phyloP scores from a whole-genome alignment of 2,329 filamentous ascomycete species.

The Arthrobotrys iridis region DNA sequence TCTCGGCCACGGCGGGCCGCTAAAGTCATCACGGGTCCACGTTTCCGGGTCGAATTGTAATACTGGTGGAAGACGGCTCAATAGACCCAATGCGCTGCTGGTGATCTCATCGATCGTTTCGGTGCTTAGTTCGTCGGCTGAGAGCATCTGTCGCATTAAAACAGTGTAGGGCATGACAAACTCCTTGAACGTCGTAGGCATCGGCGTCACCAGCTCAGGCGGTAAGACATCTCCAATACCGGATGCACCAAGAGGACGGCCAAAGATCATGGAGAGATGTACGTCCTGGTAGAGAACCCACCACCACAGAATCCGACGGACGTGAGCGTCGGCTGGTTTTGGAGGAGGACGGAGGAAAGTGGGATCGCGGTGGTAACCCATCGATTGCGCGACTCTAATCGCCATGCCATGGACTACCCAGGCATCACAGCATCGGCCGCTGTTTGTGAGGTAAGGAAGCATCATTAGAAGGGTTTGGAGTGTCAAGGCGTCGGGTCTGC shows the following conservation, averaged over 20 bases:
- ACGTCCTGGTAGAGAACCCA: constrained; percentile 52
- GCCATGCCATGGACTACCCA: constrained; percentile 53
- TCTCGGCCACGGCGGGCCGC: constrained; percentile 35
- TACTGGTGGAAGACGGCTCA: constrained; percentile 10
- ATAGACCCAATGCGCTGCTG: constrained; percentile 10
- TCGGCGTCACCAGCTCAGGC: constrained; percentile 39
- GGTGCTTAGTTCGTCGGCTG: constrained; percentile 33
- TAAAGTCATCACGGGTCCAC: constrained; percentile 37
- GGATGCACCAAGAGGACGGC: constrained; percentile 42
- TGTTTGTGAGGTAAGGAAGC: constrained; percentile 49
- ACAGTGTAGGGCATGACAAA: constrained; percentile 52
- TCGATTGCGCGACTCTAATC: constrained; percentile 49
- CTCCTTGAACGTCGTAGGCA: constrained; percentile 42
- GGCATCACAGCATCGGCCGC: constrained; percentile 48
- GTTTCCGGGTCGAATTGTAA: constrained; percentile 44
- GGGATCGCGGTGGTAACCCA: constrained; percentile 47
- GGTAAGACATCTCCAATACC: constrained; percentile 46
- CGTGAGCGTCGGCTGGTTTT: constrained; percentile 33
- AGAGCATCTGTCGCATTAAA: constrained; percentile 43
- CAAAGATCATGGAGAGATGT: constrained; percentile 51
- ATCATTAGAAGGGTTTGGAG: constrained; percentile 49
- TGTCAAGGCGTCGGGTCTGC: constrained; percentile 24
- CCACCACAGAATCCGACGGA: constrained; percentile 49
- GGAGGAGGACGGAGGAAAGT: constrained; percentile 38
- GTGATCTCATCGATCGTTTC: constrained; percentile 27